Base-by-base conservation (phyloP, 768 basidiomycete genomes). In the Leccinum broughii region DNA sequence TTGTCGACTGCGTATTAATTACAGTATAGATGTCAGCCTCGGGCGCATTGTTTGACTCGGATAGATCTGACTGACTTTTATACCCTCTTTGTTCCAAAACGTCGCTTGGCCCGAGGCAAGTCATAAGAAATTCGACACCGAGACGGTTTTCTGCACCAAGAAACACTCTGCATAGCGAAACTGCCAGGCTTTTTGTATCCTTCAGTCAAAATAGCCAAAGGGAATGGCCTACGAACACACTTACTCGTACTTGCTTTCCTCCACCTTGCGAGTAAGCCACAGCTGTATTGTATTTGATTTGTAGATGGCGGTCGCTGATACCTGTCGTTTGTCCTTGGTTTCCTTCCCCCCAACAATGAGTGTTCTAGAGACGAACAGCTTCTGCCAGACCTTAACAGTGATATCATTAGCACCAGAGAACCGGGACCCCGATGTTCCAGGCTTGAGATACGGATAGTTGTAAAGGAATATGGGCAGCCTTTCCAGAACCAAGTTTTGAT, bases 201-300 rank as follows among this genome's bases (percentile, higher is more conserved):
- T 20, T 53, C 6, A 35, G 32, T 11, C 11, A 34, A 34, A 34
- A 34, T 15, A 37, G 5, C 10, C 4, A 14, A 30, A 13, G 7
- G 13, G 6, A 24, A 3, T 22, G 34, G 15, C 34, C n/a, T 3
- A 50, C 61, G 6, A 41, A 22, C 17, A 44, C 35, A 55, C 34
- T 77, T 68, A 92, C 92, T 95, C 94, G 67, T 90, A 96, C 83
- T 94, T 90, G 67, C 96, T 92, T 37, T 89, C 77, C 64, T 88
- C 81, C 2, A 85, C 78, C 60, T 85, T 84, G 11, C 79, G 79
- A 14, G 91, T 87, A 37, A 95, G 76, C 82, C 88, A 90, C n/a
- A 96, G 72, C 50, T 88, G 80, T 32, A 92, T 83, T 14, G 85
- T 79, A 4, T 78, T 79, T 7, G 83, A 78, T 22, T 78, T 77